A percentile compares a stretch with the other conserved stretches of the same genome.
Evolutionary conservation across 2,329 filamentous ascomycete species (phyloP).

Genomic region (Claviceps sp.): DNA sequence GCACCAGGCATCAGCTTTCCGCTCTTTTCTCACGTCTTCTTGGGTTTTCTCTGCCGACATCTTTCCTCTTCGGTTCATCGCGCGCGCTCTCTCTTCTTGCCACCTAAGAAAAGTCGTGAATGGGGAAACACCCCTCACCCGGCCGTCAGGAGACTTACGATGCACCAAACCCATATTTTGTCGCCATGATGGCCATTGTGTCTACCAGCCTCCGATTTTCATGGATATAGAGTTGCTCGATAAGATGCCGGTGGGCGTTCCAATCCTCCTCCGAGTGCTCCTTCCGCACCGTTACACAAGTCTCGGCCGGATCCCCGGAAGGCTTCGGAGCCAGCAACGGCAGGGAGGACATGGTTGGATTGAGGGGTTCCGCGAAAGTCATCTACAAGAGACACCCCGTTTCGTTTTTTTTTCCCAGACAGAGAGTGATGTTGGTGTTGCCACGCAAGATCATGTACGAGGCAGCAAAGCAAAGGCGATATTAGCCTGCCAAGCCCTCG

Average conservation of each 20-base stretch:
- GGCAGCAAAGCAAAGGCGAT: neutral
- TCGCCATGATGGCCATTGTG: conserved; percentile 22
- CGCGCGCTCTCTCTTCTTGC: neutral
- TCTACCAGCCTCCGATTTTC: conserved; percentile 24
- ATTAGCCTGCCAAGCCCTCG: neutral
- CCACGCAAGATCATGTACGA: neutral
- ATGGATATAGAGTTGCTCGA: conserved; percentile 20
- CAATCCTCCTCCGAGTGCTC: conserved; percentile 24
- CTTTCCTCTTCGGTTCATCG: neutral
- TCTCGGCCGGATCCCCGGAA: conserved; percentile 14
- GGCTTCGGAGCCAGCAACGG: conserved; percentile 21
- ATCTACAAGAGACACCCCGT: neutral
- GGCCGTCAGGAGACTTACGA: conserved; percentile 17
- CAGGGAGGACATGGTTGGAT: conserved; percentile 11
- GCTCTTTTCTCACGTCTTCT: neutral
- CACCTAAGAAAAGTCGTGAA: neutral
- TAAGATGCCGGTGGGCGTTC: conserved; percentile 18
- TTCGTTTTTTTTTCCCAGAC: neutral
- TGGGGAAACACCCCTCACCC: no score
- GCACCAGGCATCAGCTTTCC: neutral
- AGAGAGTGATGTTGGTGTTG: neutral
- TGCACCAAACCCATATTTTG: conserved; percentile 22
- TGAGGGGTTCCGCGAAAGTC: no score
- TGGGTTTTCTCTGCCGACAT: neutral
- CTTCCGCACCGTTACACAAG: conserved; percentile 15